Base-by-base conservation (phyloP, 2,329 filamentous ascomycete genomes). In the Thelonectria rubi region DNA sequence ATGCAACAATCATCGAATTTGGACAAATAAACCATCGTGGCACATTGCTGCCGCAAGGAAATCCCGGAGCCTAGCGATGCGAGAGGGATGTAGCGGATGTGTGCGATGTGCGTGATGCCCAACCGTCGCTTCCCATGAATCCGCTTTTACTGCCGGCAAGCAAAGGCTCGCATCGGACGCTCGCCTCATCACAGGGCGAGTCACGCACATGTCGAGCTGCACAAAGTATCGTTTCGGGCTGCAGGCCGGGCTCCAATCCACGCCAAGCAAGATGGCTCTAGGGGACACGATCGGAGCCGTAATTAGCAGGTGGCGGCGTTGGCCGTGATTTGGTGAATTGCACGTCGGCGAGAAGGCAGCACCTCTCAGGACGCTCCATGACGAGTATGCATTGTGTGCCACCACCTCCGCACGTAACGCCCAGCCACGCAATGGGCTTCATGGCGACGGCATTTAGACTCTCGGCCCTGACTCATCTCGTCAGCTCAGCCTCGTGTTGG, bases 131-230 rank as follows among this genome's bases (percentile, higher is more conserved):
- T 43, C 32, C 42, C 30, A 56, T 52, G 32, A 60, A 60, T 60
- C 58, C 58, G 58, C 58, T 60, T 52, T 60, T 30, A 11, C 32
- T 51, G 51, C 52, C 47, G 58, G 58, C 58, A 55, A 56, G 39
- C 47, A 55, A 51, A 56, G 58, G 58, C 52, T 60, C 50, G 39
- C 52, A 39, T 47, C 56, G 56, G 56, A 24, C 34, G 14, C 39
- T 45, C 39, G 18, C 12, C 20, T 45, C 18, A 45, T 24, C 32
- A n/a, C 45, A 18, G 45, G 24, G 54, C 54, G 54, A 56, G 54
- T 56, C 54, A 56, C 54, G 45, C 45, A 56, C 45, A 56, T 56
- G 46, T 56, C 26, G 32, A 55, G 46, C 54, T 60, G 52, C 52
- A 60, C 21, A 55, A n/a, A 50, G 30, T 55, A 15, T 15, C 40